Conservation (phyloP, 2,329 filamentous ascomycete species). For the Fusarium brevicatenulatum region DNA sequence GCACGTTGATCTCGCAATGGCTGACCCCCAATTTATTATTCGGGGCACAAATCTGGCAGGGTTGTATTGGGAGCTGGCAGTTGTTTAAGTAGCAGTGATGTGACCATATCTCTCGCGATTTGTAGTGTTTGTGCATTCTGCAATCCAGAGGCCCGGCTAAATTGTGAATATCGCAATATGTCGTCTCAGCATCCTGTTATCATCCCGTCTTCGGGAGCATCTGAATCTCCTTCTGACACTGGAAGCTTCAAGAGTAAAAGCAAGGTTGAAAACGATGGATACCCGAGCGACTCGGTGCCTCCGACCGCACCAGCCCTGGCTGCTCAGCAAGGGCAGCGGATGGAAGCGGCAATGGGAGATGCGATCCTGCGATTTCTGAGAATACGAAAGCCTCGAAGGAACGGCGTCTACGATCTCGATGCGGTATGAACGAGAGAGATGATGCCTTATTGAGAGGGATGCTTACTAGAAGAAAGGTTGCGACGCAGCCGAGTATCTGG, state of each 20-base stretch:
- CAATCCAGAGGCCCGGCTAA: too few relatives aligned
- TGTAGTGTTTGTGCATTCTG: not conserved
- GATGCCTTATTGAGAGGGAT: too few relatives aligned
- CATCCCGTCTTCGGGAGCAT: not conserved
- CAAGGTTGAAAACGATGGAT: not conserved
- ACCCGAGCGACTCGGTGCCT: not conserved
- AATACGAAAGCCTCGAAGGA: conserved; percentile 47
- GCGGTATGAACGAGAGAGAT: not conserved
- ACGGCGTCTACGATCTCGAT: conserved; percentile 41
- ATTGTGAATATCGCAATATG: not conserved
- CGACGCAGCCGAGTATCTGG: conserved; percentile 52
- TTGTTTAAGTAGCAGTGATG: not conserved
- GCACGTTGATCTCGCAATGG: not conserved
- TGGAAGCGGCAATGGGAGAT: conserved; percentile 48
- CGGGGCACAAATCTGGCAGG: not conserved
- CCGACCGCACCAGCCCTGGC: conserved; percentile 37
- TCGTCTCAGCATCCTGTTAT: not conserved
- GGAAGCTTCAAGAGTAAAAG: not conserved
- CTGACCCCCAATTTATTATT: not conserved
- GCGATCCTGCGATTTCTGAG: conserved; percentile 47
- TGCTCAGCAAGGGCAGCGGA: conserved; percentile 40
- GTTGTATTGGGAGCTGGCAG: accelerated
- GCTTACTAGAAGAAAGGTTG: conserved; percentile 42
- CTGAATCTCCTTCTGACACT: not conserved
- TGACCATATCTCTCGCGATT: not conserved